These are phyloP conservation scores for Psilocybe sp. DNA, from an alignment of 768 basidiomycete genomes.

Conservation along the genomic window DNA sequence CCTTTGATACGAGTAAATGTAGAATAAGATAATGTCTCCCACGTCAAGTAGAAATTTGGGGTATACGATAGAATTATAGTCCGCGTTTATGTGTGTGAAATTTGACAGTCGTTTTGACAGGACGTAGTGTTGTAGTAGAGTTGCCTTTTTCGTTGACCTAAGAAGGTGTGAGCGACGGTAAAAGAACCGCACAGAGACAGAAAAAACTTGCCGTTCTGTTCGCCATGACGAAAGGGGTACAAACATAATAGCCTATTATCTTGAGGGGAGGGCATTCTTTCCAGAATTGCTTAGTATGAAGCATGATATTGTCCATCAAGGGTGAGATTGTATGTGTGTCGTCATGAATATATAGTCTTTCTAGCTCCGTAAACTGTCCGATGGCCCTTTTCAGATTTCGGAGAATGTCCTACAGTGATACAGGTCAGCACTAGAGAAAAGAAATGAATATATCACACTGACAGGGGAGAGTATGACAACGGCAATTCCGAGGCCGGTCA, in stretches of 20 bases:
- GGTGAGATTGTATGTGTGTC: not conserved
- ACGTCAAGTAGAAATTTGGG: no score
- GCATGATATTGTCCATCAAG: not conserved
- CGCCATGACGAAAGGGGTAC: not conserved
- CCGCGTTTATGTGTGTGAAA: no score
- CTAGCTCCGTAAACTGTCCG: not conserved
- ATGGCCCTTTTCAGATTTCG: not conserved
- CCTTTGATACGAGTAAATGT: no score
- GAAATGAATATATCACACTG: not conserved
- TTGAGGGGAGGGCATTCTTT: not conserved
- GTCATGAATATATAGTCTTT: not conserved
- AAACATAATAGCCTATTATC: not conserved
- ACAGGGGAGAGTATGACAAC: not conserved
- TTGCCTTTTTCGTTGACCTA: no score
- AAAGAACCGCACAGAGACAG: no score
- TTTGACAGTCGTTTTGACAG: no score
- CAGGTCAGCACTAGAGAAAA: not conserved
- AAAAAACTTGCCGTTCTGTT: not conserved
- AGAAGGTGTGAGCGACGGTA: no score
- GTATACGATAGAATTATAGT: no score
- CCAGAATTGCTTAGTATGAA: not conserved
- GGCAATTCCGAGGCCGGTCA: not conserved
- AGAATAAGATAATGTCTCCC: no score
- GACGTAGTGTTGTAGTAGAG: no score
- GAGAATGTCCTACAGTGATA: not conserved